Evolutionary conservation across 495 filamentous ascomycete genomes (phyloP).

Genomic region (Trichoderma virens): DNA sequence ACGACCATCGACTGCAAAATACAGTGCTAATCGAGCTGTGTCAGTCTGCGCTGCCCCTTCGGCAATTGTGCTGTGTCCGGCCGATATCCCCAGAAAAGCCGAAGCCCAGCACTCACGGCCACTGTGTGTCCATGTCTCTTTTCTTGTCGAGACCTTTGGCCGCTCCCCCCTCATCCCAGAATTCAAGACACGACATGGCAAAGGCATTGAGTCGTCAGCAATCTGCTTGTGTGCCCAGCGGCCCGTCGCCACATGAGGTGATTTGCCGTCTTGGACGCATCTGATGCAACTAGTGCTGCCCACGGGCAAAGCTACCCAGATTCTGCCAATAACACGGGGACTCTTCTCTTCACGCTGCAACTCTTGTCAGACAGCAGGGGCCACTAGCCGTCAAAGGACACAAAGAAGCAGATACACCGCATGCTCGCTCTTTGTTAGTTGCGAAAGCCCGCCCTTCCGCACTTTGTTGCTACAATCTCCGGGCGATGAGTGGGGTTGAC

Average conservation of each 20-base stretch:
- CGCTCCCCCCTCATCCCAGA: background rate
- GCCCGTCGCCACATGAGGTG: slow-evolving; percentile 6
- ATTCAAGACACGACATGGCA: background rate
- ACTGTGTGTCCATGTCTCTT: background rate
- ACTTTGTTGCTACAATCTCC: background rate
- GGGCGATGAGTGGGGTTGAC: background rate
- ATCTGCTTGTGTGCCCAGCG: background rate
- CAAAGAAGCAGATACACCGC: no score
- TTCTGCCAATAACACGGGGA: background rate
- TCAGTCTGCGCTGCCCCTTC: background rate
- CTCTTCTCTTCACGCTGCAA: background rate
- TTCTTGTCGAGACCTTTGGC: background rate
- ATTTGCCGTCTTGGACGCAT: background rate
- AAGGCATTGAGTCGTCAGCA: background rate
- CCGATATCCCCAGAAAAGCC: background rate
- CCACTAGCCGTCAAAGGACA: no score
- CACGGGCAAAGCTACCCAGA: background rate
- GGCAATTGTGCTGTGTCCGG: background rate
- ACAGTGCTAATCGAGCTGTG: background rate
- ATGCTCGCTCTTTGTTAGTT: background rate
- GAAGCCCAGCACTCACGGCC: background rate
- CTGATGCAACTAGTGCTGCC: background rate
- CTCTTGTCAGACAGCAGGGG: background rate
- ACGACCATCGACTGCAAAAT: background rate
- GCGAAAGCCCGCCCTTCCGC: background rate